These are phyloP conservation scores for Penicillium crystallinum DNA, from an alignment of 495 filamentous ascomycete genomes.

Conservation along the genomic window DNA sequence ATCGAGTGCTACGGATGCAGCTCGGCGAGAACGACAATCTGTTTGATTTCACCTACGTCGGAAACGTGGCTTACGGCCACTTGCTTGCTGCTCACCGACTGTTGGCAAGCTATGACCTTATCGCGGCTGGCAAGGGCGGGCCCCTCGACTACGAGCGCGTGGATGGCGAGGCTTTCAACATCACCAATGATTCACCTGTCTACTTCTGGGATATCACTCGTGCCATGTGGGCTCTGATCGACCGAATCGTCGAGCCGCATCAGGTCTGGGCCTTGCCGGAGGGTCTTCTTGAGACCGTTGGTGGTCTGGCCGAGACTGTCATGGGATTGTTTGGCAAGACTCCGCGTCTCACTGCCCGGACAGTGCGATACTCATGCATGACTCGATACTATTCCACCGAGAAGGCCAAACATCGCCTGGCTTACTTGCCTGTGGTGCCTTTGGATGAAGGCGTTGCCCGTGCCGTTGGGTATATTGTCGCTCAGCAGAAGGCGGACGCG, in stretches of 20 bases:
- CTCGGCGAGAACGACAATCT: constrained; percentile 82
- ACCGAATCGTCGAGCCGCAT: constrained; percentile 56
- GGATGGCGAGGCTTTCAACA: constrained; percentile 91
- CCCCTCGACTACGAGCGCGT: constrained; percentile 73
- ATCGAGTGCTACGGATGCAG: constrained; percentile 70
- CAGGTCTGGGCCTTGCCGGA: constrained; percentile 66
- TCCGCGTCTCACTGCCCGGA: constrained; percentile 67
- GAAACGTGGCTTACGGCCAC: constrained; percentile 47
- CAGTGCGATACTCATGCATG: constrained; percentile 73
- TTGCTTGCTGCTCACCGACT: constrained; percentile 62
- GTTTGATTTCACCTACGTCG: constrained; percentile 55
- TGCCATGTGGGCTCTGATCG: constrained; percentile 69
- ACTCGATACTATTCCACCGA: constrained; percentile 77
- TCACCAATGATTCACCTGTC: constrained; percentile 86
- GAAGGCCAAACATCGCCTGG: constrained; percentile 76
- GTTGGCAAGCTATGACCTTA: constrained; percentile 49
- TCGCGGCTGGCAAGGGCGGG: constrained; percentile 47
- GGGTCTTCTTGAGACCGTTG: constrained; percentile 59
- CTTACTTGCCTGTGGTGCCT: constrained; percentile 68
- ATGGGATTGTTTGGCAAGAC: constrained; percentile 64
- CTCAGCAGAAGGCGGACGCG: constrained; percentile 34
- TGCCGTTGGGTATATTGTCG: constrained; percentile 62
- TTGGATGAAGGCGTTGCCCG: constrained; percentile 70
- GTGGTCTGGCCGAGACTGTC: constrained; percentile 62
- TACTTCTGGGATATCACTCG: constrained; percentile 96